These are phyloP conservation scores for Cryoendolithus antarcticus DNA, from an alignment of 2,329 filamentous ascomycete genomes.

Conservation along the genomic window DNA sequence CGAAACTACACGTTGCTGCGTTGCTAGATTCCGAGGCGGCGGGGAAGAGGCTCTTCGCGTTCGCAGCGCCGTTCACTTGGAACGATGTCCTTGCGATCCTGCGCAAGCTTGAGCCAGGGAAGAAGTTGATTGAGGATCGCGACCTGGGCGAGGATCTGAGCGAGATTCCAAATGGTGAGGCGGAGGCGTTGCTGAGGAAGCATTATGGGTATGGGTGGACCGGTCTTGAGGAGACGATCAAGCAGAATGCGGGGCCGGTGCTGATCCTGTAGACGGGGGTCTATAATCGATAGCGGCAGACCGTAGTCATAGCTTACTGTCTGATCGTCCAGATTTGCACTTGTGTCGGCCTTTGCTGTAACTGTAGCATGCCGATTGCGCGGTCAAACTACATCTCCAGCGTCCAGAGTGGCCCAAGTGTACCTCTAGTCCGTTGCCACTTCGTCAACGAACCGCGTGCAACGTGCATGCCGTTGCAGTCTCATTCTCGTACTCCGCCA, in stretches of 20 bases:
- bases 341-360: too few species aligned
- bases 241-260: constrained; percentile 7
- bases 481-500: too few species aligned
- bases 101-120: constrained; percentile 27
- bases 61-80: constrained; percentile 36
- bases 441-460: too few species aligned
- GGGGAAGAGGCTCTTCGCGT: constrained; percentile 43
- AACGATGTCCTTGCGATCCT: constrained; percentile 31
- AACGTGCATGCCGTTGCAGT: too few species aligned
- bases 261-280: too few species aligned
- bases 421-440: too few species aligned
- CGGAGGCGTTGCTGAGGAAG: constrained; percentile 18
- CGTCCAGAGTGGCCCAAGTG: too few species aligned
- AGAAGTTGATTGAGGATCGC: constrained; percentile 8
- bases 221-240: constrained; percentile 16
- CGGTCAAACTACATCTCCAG: too few species aligned
- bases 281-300: too few species aligned
- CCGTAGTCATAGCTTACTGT: too few species aligned
- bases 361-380: too few species aligned
- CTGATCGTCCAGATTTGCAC: too few species aligned
- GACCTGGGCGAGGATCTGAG: constrained; percentile 14
- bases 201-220: constrained; percentile 17
- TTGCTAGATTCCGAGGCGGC: constrained; percentile 34
- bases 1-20: constrained; percentile 41
- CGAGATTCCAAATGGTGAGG: constrained; percentile 16